Conservation (phyloP, 2,329 filamentous ascomycete genomes). For the Nothophoma quercina region DNA sequence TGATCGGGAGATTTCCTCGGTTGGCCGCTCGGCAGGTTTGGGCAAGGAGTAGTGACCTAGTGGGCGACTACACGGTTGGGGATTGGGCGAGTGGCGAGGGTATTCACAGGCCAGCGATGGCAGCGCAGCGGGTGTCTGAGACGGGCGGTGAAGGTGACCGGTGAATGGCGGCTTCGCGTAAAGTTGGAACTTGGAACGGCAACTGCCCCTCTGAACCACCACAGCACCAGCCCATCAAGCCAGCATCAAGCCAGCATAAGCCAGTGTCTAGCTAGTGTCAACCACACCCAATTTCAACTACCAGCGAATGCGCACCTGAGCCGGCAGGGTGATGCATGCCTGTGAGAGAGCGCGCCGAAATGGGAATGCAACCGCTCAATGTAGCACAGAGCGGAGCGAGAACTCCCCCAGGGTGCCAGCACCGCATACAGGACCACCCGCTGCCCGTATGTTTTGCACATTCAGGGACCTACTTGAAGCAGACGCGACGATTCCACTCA, state of each 20-base stretch:
- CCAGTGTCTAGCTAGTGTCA: slow-evolving; percentile 16
- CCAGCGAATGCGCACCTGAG: slow-evolving; percentile 17
- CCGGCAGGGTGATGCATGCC: slow-evolving; percentile 14
- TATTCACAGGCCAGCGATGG: slow-evolving; percentile 24
- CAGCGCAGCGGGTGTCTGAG: slow-evolving; percentile 18
- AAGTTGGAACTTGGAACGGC: slow-evolving; percentile 12
- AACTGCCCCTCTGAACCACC: slow-evolving; percentile 3
- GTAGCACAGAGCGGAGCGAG: slow-evolving; percentile 29
- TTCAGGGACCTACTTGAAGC: slow-evolving; percentile 12
- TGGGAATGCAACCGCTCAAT: slow-evolving; percentile 25
- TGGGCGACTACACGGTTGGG: slow-evolving; percentile 7
- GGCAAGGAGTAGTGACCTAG: slow-evolving; percentile 1
- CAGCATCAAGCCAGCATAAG: slow-evolving; percentile 2
- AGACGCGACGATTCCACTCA: slow-evolving; percentile 20
- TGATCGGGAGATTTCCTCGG: slow-evolving; percentile 24
- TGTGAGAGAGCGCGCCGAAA: slow-evolving; percentile 15
- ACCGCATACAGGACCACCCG: slow-evolving; percentile 15
- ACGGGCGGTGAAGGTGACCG: slow-evolving; percentile 23
- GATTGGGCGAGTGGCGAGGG: slow-evolving; percentile 25
- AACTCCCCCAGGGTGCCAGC: slow-evolving; percentile 36
- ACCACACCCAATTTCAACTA: slow-evolving; percentile 35
- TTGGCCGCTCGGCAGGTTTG: slow-evolving; percentile 17
- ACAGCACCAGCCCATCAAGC: slow-evolving; percentile 3
- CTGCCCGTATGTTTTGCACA: slow-evolving; percentile 21
- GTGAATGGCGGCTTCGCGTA: slow-evolving; percentile 17